Conservation (phyloP, 371 early-diverging fungal genomes). For the Lichtheimia corymbifera region DNA sequence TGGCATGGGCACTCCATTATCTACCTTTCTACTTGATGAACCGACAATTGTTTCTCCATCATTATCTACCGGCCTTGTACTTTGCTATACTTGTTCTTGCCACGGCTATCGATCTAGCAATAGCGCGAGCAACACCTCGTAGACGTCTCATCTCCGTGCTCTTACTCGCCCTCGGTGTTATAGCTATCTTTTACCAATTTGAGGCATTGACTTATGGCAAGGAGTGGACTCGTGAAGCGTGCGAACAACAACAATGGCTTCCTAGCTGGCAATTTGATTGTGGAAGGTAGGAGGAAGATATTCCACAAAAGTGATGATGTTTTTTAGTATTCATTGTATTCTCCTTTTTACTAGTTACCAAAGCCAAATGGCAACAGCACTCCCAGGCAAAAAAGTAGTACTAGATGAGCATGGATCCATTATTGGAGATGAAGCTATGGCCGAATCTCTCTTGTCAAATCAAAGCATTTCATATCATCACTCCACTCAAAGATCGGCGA, state of each 20-base stretch:
- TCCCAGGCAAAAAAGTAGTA: constrained; percentile 3
- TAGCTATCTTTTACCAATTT: constrained; percentile 60
- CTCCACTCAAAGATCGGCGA: too few relatives aligned
- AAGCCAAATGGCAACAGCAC: not conserved
- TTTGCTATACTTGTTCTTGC: constrained; percentile 77
- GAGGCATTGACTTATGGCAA: constrained; percentile 85
- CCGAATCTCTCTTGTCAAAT: constrained; percentile 8
- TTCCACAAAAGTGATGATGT: not conserved
- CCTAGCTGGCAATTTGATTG: constrained; percentile 24
- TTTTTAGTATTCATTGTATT: too few relatives aligned
- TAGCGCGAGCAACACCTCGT: not conserved
- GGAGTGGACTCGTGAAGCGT: constrained; percentile 62
- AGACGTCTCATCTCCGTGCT: constrained; percentile 40
- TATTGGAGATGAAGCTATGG: constrained; percentile 9
- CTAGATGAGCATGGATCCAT: constrained; percentile 3
- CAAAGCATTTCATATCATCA: not conserved
- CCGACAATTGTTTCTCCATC: constrained; percentile 96
- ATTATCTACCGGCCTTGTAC: constrained; percentile 94
- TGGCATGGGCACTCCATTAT: constrained; percentile 93
- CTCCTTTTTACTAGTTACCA: too few relatives aligned
- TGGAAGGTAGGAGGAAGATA: constrained; percentile 13
- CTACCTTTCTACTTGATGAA: constrained; percentile 94
- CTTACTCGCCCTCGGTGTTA: constrained; percentile 40
- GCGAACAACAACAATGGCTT: constrained; percentile 32
- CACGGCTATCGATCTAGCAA: constrained; percentile 69